Base-by-base conservation (phyloP, 1,139 yeast species). In the Kurtzmaniella natalensis region DNA sequence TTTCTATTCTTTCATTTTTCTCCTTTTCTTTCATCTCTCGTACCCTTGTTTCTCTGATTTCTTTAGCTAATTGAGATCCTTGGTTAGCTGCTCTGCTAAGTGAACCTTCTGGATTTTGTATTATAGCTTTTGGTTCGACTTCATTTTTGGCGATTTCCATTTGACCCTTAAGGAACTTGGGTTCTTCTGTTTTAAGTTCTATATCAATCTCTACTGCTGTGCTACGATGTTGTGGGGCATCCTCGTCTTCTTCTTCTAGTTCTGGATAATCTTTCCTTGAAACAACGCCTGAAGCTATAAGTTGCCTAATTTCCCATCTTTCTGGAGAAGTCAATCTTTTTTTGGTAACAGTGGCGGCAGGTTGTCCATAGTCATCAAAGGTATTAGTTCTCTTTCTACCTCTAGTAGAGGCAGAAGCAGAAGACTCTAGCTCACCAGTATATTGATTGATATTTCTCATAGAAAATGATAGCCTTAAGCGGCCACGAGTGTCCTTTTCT, bases 281-380 rank as follows among this genome's bases (percentile, higher is more conserved):
- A 0, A 78, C 76, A 0, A 76, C 92, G 2, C 95, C 95, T 3
- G 94, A 78, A 0, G 94, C 83, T 23, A 83, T 81, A 22, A 86
- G 62, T 49, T 89, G 96, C 22, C 85, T 67, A 34, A 86, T 71
- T 49, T 89, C 96, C 95, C 96, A 89, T 37, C 89, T 61, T 53
- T 89, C 97, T 1, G 95, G 94, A 0, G 94, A 82, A 0, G 94
- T 81, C 25, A 82, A 55, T 33, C 86, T 61, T 45, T 78, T 67
- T 37, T 64, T 57, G 37, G 32, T 9, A n/a, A 43, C 17, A 29
- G 36, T n/a, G 27, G 31, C 19, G 22, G 4, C 38, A 37, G n/a
- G 43, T 28, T 11, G 21, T 16, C 15, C 33, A 19, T 18, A 32
- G 17, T 7, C 30, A 23, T 13, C 46, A 36, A 37, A 43, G 22